These are phyloP conservation scores for Cardamine resedifolia DNA, from an alignment of 345 rosid species.

Conservation along the genomic window DNA sequence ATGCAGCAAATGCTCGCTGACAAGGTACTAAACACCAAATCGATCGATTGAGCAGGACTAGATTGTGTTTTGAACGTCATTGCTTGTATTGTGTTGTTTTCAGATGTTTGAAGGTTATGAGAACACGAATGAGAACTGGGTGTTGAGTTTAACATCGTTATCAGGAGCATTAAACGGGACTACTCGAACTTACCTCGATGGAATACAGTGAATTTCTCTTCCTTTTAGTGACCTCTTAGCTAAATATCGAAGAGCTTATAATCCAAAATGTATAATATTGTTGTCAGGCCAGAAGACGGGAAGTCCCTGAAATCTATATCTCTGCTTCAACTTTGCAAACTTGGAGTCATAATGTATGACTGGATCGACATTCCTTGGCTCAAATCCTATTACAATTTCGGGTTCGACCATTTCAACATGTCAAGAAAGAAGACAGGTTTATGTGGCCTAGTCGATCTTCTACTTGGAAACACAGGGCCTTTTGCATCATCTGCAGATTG, in stretches of 20 bases:
- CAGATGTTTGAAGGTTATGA: constrained; percentile 82
- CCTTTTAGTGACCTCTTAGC: neutral
- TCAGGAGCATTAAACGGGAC: constrained; percentile 98
- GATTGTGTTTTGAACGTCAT: constrained; percentile 5
- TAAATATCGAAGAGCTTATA: neutral
- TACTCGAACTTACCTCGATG: constrained; percentile 88
- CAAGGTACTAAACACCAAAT: constrained; percentile 46
- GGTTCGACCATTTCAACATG: constrained; percentile 89
- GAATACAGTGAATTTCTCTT: constrained; percentile 68
- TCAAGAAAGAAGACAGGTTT: constrained; percentile 74
- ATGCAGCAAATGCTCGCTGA: constrained; percentile 99
- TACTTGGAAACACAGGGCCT: constrained; percentile 81
- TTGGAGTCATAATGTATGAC: constrained; percentile 84
- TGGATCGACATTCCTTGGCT: constrained; percentile 93
- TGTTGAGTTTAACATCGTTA: constrained; percentile 83
- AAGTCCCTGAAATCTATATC: constrained; percentile 63
- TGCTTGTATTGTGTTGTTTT: constrained; percentile 19
- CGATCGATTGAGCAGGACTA: neutral
- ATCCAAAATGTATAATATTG: neutral
- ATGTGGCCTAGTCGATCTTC: constrained; percentile 63
- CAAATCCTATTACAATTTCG: constrained; percentile 83
- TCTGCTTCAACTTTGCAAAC: constrained; percentile 76
- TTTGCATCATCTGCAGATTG: constrained; percentile 75
- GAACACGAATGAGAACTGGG: constrained; percentile 86
- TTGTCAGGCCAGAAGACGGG: constrained; percentile 83